A percentile compares a stretch with the other conserved stretches of the same genome.
Conservation (phyloP, 768 basidiomycete species). For the Royoungia palumana region DNA sequence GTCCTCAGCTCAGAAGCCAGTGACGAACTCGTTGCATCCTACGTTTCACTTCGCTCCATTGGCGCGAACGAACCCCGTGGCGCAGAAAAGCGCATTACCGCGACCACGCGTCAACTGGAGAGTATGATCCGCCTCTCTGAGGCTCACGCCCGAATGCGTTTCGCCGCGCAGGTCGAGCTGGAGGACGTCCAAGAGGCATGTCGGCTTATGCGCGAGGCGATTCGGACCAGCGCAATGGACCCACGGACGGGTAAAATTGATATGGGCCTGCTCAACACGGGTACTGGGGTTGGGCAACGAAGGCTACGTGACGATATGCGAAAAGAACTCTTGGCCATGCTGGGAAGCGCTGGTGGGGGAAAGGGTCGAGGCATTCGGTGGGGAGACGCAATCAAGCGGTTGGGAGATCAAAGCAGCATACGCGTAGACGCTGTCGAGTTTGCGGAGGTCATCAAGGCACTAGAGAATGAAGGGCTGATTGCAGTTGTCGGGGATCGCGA, state of each 20-base stretch:
- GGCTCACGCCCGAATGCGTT: conserved; percentile 95
- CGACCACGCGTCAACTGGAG: conserved; percentile 96
- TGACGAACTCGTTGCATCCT: conserved; percentile 78
- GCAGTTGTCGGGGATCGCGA: conserved; percentile 89
- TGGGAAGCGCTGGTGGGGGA: conserved; percentile 49
- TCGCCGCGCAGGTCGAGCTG: conserved; percentile 82
- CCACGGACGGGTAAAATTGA: conserved; percentile 97
- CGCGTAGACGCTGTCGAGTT: conserved; percentile 81
- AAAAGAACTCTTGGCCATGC: conserved; percentile 66
- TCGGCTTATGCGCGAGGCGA: conserved; percentile 95
- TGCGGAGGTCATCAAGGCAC: conserved; percentile 64
- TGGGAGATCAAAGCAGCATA: conserved; percentile 83
- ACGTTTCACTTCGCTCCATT: conserved; percentile 91
- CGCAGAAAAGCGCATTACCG: conserved; percentile 92
- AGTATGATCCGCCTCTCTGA: conserved; percentile 95
- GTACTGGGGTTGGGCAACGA: conserved; percentile 83
- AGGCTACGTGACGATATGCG: conserved; percentile 88
- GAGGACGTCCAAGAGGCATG: conserved; percentile 87
- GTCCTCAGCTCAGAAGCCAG: conserved; percentile 83
- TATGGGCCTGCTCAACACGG: conserved; percentile 92
- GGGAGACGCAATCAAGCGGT: conserved; percentile 72
- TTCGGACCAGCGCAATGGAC: conserved; percentile 93
- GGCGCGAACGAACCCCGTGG: conserved; percentile 81
- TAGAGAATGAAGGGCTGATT: conserved; percentile 84
- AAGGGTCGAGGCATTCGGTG: conserved; percentile 68